Conservation (phyloP, 2,329 filamentous ascomycete genomes). For the Beauveria varroae region DNA sequence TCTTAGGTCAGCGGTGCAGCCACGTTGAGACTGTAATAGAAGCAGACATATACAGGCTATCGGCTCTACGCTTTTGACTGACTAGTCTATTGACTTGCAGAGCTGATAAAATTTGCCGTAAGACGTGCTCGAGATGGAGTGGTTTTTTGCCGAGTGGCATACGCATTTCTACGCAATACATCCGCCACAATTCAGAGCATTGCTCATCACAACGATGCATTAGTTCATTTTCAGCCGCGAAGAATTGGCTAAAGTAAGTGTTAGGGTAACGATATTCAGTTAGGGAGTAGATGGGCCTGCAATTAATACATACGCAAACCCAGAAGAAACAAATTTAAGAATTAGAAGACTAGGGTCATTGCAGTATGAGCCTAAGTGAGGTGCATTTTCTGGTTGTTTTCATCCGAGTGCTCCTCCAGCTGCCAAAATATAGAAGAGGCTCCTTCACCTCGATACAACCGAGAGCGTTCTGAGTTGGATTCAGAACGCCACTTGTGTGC, state of each 20-base stretch:
- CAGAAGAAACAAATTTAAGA: background rate
- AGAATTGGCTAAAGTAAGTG: too few relatives aligned
- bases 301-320: too few relatives aligned
- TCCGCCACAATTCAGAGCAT: too few relatives aligned
- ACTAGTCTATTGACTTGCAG: background rate
- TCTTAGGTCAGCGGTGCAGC: background rate
- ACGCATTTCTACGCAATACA: too few relatives aligned
- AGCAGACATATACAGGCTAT: background rate
- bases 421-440: background rate
- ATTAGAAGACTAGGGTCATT: background rate
- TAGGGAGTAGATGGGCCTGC: too few relatives aligned
- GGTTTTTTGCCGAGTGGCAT: too few relatives aligned
- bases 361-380: background rate
- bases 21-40: background rate
- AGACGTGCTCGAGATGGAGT: too few relatives aligned
- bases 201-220: too few relatives aligned
- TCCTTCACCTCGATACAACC: background rate
- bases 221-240: too few relatives aligned
- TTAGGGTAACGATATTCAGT: too few relatives aligned
- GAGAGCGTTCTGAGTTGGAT: too few relatives aligned
- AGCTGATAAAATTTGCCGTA: background rate
- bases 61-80: background rate
- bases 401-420: background rate
- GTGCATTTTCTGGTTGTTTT: background rate
- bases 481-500: background rate